These are phyloP conservation scores for Alternaria ventricosa DNA, from an alignment of 2,329 filamentous ascomycete species.

Conservation along the genomic window DNA sequence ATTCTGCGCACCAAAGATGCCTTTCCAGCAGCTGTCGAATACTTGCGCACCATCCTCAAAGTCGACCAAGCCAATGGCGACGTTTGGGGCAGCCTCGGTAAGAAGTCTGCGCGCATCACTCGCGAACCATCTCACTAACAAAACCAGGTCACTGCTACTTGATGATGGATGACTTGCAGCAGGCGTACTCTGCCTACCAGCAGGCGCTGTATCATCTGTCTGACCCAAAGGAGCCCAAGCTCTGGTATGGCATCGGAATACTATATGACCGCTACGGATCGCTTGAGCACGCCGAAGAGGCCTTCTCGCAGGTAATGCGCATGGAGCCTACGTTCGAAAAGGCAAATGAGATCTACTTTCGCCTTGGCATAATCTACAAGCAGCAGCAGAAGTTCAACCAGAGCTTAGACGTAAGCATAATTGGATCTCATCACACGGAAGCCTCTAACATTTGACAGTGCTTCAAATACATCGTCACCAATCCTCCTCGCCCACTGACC, in stretches of 20 bases:
- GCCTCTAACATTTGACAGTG: constrained; percentile 65
- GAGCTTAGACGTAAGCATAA: constrained; percentile 79
- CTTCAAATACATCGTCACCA: constrained; percentile 96
- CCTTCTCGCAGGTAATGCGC: constrained; percentile 97
- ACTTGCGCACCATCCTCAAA: constrained; percentile 87
- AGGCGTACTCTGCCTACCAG: constrained; percentile 96
- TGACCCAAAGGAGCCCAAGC: constrained; percentile 95
- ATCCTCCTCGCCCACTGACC: constrained; percentile 88
- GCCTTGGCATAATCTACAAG: constrained; percentile 99
- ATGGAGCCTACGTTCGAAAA: constrained; percentile 99
- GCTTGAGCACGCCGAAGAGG: constrained; percentile 95
- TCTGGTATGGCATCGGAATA: constrained; percentile 99
- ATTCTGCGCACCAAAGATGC: constrained; percentile 92
- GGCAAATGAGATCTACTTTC: constrained; percentile 98
- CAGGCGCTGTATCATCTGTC: constrained; percentile 90
- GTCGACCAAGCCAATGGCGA: constrained; percentile 89
- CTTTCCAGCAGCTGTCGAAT: constrained; percentile 92
- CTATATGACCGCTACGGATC: constrained; percentile 96
- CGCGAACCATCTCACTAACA: constrained; percentile 17
- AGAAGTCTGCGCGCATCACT: constrained; percentile 27
- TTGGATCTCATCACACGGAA: neutral
- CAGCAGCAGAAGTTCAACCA: constrained; percentile 93
- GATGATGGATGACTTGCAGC: constrained; percentile 98
- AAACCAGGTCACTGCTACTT: constrained; percentile 88
- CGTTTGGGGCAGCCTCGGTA: constrained; percentile 94